Base-by-base conservation (phyloP, 352 stramenopile genomes). In the Pythium volutum region DNA sequence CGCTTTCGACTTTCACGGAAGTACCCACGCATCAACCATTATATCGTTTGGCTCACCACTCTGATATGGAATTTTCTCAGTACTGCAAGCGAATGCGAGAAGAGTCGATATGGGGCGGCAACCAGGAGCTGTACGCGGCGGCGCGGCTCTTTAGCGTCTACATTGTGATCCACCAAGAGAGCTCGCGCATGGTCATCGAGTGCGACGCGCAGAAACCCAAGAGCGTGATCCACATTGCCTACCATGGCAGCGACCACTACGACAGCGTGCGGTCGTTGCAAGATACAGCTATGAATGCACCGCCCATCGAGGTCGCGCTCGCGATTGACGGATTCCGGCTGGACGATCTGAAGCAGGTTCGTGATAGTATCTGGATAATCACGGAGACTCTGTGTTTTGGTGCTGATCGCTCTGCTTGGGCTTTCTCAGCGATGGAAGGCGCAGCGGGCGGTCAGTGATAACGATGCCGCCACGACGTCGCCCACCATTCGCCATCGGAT, bases 231-330 rank as follows among this genome's bases (percentile, higher is more conserved):
- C 77, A 90, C 63, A 69, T 87, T 29, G 77, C 77, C 15, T 91
- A 89, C 51, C 81, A 89, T 39, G 81, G 77, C 26, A 86, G 75
- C 50, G 83, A 95, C 55, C 85, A 95, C 69, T 93, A 91, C 61
- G 85, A 95, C 67, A 95, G 85, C 50, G 74, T 95, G 22, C 81
- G 79, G 14, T 61, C 72, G 20, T 54, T 88, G 8, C 69, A 66
- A 15, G 79, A 91, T 31, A 41, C 49, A 14, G 65, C 74, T 27
- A 33, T 74, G 22, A 68, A 73, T 27, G 69, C 34, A 5, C 34
- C 77, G 26, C 84, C 84, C 6, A 27, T 69, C 42, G 63, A 71
- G 23, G 87, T 94, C 43, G 64, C 70, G 42, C 62, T 92, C 3
- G 70, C 85, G 46, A 75, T 75, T 58, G 77, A 89, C 41, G 77